Evolutionary conservation across 768 basidiomycete genomes (phyloP), one percentile per base, ranked within the genome.

Genomic region (Tricholomella constricta): DNA sequence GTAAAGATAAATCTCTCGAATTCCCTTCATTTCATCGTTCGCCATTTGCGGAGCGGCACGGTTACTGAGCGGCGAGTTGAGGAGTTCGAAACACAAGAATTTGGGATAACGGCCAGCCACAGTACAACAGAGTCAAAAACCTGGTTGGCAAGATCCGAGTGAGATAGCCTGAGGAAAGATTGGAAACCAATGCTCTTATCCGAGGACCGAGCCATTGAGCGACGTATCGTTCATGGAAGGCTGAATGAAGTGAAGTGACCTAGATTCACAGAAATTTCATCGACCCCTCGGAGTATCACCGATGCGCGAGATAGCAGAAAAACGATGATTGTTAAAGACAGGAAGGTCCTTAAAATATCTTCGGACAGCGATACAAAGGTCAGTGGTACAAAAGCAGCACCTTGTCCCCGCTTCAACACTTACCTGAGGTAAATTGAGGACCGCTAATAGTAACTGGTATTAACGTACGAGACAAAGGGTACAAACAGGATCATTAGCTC

Each of bases 301-400:
- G 23, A 94, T 85, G 62, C 85, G 70, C 2, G 78, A 78, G 29
- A 91, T 72, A 0, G 89, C 83, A 0, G 90, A 91, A 67, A 87
- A 89, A 7, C n/a, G n/a, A n/a, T n/a, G n/a, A n/a, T n/a, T n/a
- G n/a, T n/a, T n/a, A n/a, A n/a, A n/a, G n/a, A n/a, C n/a, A n/a
- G n/a, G n/a, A n/a, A n/a, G n/a, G n/a, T n/a, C n/a, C n/a, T n/a
- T n/a, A n/a, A n/a, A n/a, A n/a, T n/a, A n/a, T n/a, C n/a, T n/a
- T n/a, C n/a, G n/a, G n/a, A n/a, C n/a, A n/a, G n/a, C n/a, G n/a
- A n/a, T n/a, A n/a, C n/a, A n/a, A n/a, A n/a, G n/a, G n/a, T n/a
- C n/a, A n/a, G n/a, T n/a, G n/a, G n/a, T n/a, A n/a, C n/a, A n/a
- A n/a, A n/a, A n/a, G n/a, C n/a, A n/a, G n/a, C n/a, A n/a, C n/a